Base-by-base conservation (phyloP, 2,329 filamentous ascomycete species). In the Alternaria gaisen region DNA sequence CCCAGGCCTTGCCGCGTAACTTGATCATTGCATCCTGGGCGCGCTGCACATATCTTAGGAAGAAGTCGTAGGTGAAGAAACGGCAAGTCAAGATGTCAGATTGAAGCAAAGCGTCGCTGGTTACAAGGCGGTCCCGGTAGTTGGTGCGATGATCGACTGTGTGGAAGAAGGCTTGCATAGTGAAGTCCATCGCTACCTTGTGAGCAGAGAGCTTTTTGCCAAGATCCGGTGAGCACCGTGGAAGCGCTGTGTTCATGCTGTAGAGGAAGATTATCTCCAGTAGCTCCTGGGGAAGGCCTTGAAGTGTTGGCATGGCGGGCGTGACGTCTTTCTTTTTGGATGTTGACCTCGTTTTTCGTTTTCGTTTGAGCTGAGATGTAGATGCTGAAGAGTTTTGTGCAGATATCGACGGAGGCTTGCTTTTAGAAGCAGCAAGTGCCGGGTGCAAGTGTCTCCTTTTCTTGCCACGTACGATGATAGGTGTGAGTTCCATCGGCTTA, bases 1-100 rank as follows among this genome's bases (percentile, higher is more conserved):
- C 67, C 75, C 75, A 77, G n/a, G 70, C 70, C 53, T 71, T 73
- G 1, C 74, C 75, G 12, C 72, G 66, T 14, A 72, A 50, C 14
- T 67, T 68, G 38, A 75, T 60, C 63, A 74, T 63, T 11, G 70
- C 70, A 47, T 67, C 65, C 38, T 75, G 72, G 16, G 76, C 74
- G 53, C 66, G 70, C 8, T 68, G 43, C 22, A 77, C 74, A 41
- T 79, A 79, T 20, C 46, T 56, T 12, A 73, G 56, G 57, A 79
- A 79, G 57, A 78, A 79, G 4, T 70, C 52, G 69, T 68, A 79
- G 14, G 73, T 77, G 66, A 78, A 77, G 68, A 79, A 79, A 14
- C 67, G 72, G 28, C 73, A 75, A 28, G 69, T 55, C 0, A 79
- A 60, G 4, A 79, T 36, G 11, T 71, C 41, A 9, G 73, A 77